phyloP scores from a whole-genome alignment of 805 yeast species.

The Alloascoidea hylecoeti region DNA sequence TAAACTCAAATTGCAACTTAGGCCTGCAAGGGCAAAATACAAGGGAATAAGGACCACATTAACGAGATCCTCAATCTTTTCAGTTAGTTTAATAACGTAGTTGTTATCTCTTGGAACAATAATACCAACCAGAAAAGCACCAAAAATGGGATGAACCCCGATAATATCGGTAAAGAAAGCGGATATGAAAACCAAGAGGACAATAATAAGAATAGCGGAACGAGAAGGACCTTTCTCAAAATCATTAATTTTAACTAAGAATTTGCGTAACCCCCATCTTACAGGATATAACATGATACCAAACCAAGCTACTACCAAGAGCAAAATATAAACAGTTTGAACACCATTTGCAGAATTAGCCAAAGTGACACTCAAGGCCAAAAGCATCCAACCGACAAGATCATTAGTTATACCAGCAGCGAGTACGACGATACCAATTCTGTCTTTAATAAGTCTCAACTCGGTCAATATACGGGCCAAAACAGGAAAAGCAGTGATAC shows the following conservation, averaged over 20 bases:
- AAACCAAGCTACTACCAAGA: slow-evolving; percentile 60
- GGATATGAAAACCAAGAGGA: slow-evolving; percentile 44
- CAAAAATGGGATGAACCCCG: slow-evolving; percentile 80
- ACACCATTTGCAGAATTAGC: slow-evolving; percentile 63
- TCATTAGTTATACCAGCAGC: slow-evolving; percentile 80
- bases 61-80: slow-evolving; percentile 66
- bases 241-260: no score
- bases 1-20: slow-evolving; percentile 52
- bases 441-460: slow-evolving; percentile 50
- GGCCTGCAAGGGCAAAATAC: slow-evolving; percentile 71
- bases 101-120: slow-evolving; percentile 68
- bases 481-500: slow-evolving; percentile 81
- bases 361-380: slow-evolving; percentile 63
- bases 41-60: slow-evolving; percentile 60
- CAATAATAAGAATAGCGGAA: slow-evolving; percentile 44
- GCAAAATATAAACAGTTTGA: slow-evolving; percentile 52
- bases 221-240: slow-evolving; percentile 42
- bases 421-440: slow-evolving; percentile 48
- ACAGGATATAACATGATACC: slow-evolving; percentile 44
- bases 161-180: slow-evolving; percentile 73
- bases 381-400: slow-evolving; percentile 66
- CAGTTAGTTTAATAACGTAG: slow-evolving; percentile 54
- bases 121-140: slow-evolving; percentile 68
- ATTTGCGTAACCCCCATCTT: slow-evolving; percentile 29
- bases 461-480: slow-evolving; percentile 68